Percentiles rank a stretch among this genome's conserved stretches.
Evolutionary conservation across 257 asterid genomes (phyloP).

Genomic region (Solanum tacnaense): DNA sequence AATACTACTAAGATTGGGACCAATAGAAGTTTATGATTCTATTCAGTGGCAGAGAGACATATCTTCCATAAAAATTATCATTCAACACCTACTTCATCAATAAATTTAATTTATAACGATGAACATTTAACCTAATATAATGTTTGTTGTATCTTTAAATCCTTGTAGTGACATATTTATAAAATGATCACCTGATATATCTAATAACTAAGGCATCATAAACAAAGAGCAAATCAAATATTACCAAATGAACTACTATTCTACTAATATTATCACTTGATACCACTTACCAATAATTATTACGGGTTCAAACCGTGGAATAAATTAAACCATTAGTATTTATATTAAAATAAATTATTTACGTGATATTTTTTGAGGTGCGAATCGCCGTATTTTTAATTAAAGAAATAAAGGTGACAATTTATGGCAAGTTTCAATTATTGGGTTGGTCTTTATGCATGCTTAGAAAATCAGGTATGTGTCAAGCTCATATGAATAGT

Average conservation of each 20-base stretch:
- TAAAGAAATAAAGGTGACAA: neutral
- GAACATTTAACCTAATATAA: neutral
- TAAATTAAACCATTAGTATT: neutral
- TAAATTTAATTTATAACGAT: neutral
- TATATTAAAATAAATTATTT: neutral
- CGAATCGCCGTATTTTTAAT: neutral
- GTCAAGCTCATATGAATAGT: neutral
- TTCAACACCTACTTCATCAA: neutral
- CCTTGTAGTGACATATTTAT: neutral
- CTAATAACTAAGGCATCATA: neutral
- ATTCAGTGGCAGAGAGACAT: neutral
- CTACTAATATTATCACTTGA: neutral
- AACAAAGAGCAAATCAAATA: neutral
- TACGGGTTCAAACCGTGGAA: neutral
- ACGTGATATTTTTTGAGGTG: neutral
- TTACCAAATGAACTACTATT: neutral
- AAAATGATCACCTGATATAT: neutral
- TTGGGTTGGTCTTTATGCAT: neutral
- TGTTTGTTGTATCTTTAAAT: neutral
- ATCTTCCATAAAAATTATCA: neutral
- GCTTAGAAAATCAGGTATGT: neutral
- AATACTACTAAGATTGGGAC: neutral
- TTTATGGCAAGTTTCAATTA: neutral
- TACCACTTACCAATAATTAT: neutral
- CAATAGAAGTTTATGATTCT: neutral